A percentile compares a stretch with the other conserved stretches of the same genome.
Evolutionary conservation across 805 yeast species (phyloP).

Genomic region (Yarrowia sp.): DNA sequence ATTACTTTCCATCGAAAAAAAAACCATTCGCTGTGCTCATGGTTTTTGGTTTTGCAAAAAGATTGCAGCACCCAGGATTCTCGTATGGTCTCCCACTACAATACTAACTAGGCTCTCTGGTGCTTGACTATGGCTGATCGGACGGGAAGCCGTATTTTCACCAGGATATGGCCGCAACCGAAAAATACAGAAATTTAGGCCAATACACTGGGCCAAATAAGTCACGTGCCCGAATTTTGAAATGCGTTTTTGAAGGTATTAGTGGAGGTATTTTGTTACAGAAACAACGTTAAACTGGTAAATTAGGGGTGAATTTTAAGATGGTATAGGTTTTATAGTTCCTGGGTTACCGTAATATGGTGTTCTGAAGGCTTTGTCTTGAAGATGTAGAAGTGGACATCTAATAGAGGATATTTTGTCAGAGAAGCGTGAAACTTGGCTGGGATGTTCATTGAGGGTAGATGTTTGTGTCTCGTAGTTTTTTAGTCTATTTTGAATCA

Average conservation of each 20-base stretch:
- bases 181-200: background rate
- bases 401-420: background rate
- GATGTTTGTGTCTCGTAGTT: too few relatives aligned
- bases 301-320: too few relatives aligned
- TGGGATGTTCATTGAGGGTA: too few relatives aligned
- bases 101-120: slow-evolving; percentile 4
- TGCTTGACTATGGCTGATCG: slow-evolving; percentile 9
- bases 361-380: background rate
- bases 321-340: too few relatives aligned
- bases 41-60: too few relatives aligned
- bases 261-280: background rate
- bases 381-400: background rate
- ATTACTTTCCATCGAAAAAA: too few relatives aligned
- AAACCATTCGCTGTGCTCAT: too few relatives aligned
- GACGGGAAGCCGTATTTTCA: too few relatives aligned
- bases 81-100: slow-evolving; percentile 7
- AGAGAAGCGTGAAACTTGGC: background rate
- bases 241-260: background rate
- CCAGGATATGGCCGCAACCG: slow-evolving; percentile 11
- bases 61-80: slow-evolving; percentile 10
- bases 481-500: too few relatives aligned
- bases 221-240: background rate
- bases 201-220: background rate
- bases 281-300: background rate
- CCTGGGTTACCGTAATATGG: too few relatives aligned